Conservation (phyloP, 768 basidiomycete species). For the Auriscalpium orientale region DNA sequence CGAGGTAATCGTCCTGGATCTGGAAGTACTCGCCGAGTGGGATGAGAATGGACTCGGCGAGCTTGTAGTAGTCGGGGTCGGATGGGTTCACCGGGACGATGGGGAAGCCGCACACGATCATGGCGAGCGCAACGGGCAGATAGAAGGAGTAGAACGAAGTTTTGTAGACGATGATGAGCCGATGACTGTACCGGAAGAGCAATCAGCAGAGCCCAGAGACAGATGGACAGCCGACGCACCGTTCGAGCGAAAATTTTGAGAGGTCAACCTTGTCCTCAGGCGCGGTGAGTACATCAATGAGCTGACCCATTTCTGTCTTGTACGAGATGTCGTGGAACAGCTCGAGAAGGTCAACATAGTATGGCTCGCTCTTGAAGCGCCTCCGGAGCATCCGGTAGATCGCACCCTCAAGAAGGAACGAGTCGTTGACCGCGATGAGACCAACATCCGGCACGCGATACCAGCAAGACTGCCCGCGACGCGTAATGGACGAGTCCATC, state of each 20-base stretch:
- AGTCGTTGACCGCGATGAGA: slow-evolving; percentile 89
- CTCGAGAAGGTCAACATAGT: slow-evolving; percentile 87
- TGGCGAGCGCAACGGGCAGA: slow-evolving; percentile 91
- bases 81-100: slow-evolving; percentile 32
- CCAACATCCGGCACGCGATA: slow-evolving; percentile 65
- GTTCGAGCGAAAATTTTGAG: slow-evolving; percentile 78
- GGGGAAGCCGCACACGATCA: slow-evolving; percentile 69
- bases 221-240: slow-evolving; percentile 36
- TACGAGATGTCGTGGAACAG: slow-evolving; percentile 84
- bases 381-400: slow-evolving; percentile 87
- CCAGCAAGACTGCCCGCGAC: slow-evolving; percentile 92
- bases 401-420: slow-evolving; percentile 90
- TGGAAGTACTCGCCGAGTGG: slow-evolving; percentile 98
- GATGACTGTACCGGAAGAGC: slow-evolving; percentile 75
- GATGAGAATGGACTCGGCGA: slow-evolving; percentile 74
- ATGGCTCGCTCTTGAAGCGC: slow-evolving; percentile 72
- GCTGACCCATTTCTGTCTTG: slow-evolving; percentile 92
- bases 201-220: background rate
- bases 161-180: slow-evolving; percentile 92
- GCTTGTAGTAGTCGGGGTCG: slow-evolving; percentile 53
- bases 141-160: slow-evolving; percentile 98
- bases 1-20: slow-evolving; percentile 86
- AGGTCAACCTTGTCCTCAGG: slow-evolving; percentile 86
- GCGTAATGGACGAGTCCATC: slow-evolving; percentile 90
- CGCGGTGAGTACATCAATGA: slow-evolving; percentile 91